Conservation (phyloP, 2,329 filamentous ascomycete genomes). For the Fusarium robinianum region DNA sequence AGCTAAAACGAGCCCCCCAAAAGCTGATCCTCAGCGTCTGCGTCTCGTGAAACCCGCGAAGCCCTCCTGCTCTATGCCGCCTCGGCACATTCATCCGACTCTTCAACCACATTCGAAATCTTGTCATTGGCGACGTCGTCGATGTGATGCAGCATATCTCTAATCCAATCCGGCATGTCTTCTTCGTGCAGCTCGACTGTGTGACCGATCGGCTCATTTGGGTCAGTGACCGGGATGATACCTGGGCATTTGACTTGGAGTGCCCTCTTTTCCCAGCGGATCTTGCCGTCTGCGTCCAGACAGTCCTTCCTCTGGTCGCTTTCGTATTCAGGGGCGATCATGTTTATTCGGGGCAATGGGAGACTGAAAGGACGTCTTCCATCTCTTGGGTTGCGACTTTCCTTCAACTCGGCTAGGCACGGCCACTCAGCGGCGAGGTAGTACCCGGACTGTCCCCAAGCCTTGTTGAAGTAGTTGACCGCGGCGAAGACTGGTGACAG, state of each 20-base stretch:
- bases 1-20: too few species aligned
- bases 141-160: conserved; percentile 1
- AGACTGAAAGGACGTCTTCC: conserved; percentile 36
- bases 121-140: background rate
- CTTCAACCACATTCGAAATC: background rate
- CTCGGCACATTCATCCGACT: background rate
- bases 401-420: conserved; percentile 43
- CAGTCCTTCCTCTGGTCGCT: conserved; percentile 7
- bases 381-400: conserved; percentile 40
- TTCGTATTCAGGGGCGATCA: conserved; percentile 19
- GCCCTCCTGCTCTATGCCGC: background rate
- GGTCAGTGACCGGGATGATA: conserved; percentile 25
- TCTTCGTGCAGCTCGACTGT: conserved; percentile 10
- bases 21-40: too few species aligned
- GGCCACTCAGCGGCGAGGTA: conserved; percentile 40
- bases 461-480: conserved; percentile 42
- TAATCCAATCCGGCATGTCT: conserved; percentile 14
- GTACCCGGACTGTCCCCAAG: conserved; percentile 12
- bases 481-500: conserved; percentile 43
- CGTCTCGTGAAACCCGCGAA: too few species aligned
- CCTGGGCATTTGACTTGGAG: conserved; percentile 29
- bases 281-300: conserved; percentile 30
- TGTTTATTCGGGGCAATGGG: conserved; percentile 40
- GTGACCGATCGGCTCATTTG: conserved; percentile 4
- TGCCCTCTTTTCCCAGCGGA: conserved; percentile 36